Evolutionary conservation across 352 stramenopile species (phyloP).

Genomic region (Phytophthora pseudosyringae): DNA sequence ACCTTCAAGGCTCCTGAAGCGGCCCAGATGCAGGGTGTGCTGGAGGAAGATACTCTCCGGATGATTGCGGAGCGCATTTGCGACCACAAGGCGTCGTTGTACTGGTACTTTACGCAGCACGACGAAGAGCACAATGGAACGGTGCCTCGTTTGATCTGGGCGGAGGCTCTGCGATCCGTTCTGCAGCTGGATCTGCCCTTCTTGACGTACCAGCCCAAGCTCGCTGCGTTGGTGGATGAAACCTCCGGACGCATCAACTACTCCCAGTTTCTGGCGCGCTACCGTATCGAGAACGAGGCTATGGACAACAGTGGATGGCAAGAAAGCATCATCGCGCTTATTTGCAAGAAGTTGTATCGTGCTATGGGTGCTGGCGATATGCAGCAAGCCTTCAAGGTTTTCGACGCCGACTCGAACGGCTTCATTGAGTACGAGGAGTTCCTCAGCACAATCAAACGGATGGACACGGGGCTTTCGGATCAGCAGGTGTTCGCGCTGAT

Average conservation of each 20-base stretch:
- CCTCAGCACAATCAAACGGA: slow-evolving; percentile 88
- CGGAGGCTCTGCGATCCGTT: slow-evolving; percentile 91
- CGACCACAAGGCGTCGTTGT: slow-evolving; percentile 92
- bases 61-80: slow-evolving; percentile 95
- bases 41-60: slow-evolving; percentile 91
- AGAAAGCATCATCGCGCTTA: slow-evolving; percentile 89
- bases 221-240: slow-evolving; percentile 87
- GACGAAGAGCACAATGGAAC: slow-evolving; percentile 90
- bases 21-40: slow-evolving; percentile 73
- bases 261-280: slow-evolving; percentile 93
- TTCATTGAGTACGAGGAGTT: slow-evolving; percentile 96
- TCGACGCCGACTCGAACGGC: slow-evolving; percentile 90
- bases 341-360: slow-evolving; percentile 94
- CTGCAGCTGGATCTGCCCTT: slow-evolving; percentile 92
- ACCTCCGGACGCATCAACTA: slow-evolving; percentile 90
- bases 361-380: slow-evolving; percentile 91
- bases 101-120: slow-evolving; percentile 95
- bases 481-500: slow-evolving; percentile 94
- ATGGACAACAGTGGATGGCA: slow-evolving; percentile 91
- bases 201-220: slow-evolving; percentile 88
- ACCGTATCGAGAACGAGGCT: slow-evolving; percentile 91
- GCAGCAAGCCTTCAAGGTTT: slow-evolving; percentile 91
- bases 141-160: slow-evolving; percentile 89
- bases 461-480: slow-evolving; percentile 93
- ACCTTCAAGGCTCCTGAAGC: slow-evolving; percentile 76